A percentile compares a stretch with the other conserved stretches of the same genome.
phyloP scores from a whole-genome alignment of 495 filamentous ascomycete species.

The Bryoglossum gracile region DNA sequence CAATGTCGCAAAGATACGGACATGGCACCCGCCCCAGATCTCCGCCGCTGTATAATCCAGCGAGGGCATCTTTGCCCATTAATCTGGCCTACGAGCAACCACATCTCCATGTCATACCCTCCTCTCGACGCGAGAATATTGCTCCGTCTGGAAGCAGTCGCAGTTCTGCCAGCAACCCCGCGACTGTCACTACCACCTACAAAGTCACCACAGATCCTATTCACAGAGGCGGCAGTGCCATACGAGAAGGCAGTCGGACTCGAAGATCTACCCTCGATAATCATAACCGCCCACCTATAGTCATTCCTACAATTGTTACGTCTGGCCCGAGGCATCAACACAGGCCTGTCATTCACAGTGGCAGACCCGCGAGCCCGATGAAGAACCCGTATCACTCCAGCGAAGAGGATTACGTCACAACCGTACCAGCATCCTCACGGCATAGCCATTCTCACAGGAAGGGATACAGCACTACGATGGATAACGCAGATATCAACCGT shows the following conservation, averaged over 20 bases:
- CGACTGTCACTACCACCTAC: constrained; percentile 38
- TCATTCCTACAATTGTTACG: constrained; percentile 36
- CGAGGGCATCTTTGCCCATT: constrained; percentile 23
- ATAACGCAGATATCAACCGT: constrained; percentile 19
- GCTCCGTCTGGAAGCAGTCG: constrained; percentile 14
- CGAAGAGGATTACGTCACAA: constrained; percentile 44
- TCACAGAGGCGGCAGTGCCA: constrained; percentile 32
- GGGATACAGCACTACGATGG: constrained; percentile 22
- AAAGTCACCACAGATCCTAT: constrained; percentile 39
- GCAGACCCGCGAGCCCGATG: constrained; percentile 36
- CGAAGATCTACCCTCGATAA: constrained; percentile 22
- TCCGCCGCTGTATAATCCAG: constrained; percentile 17
- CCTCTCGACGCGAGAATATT: constrained; percentile 20
- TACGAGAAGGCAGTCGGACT: constrained; percentile 32
- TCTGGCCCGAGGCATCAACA: constrained; percentile 29
- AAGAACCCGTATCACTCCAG: constrained; percentile 40
- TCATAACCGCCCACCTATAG: constrained; percentile 3
- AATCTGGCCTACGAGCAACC: constrained; percentile 2
- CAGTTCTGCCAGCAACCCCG: constrained; percentile 12
- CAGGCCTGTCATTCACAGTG: constrained; percentile 27
- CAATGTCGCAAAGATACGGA: constrained; percentile 16
- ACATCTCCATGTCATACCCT: constrained; percentile 20
- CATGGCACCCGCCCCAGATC: constrained; percentile 16
- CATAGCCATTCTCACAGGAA: constrained; percentile 15
- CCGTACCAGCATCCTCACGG: constrained; percentile 44